Conservation (phyloP, 345 rosid genomes). For the Aquilaria sinensis region DNA sequence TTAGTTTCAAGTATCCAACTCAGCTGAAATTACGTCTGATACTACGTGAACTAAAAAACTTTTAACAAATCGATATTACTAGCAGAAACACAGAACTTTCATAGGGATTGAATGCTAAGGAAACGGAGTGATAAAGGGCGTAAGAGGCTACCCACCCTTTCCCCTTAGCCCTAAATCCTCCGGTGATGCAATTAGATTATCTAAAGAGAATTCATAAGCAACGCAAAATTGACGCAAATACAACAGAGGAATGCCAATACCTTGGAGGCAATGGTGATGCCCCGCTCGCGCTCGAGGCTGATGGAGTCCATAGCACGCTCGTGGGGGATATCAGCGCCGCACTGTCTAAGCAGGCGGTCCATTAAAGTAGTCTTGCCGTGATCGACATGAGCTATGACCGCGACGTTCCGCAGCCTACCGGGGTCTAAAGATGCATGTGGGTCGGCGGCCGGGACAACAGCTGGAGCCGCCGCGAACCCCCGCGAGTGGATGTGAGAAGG, state of each 20-base stretch:
- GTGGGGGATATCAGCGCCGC: slow-evolving; percentile 96
- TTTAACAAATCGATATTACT: no score
- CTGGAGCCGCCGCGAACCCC: slow-evolving; percentile 39
- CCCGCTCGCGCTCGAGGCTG: slow-evolving; percentile 93
- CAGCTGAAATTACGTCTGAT: no score
- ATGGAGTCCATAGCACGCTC: slow-evolving; percentile 99
- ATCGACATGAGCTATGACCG: slow-evolving; percentile 97
- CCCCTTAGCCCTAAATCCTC: no score
- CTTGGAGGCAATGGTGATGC: slow-evolving; percentile 95
- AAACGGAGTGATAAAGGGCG: no score
- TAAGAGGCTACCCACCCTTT: no score
- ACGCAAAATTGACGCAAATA: no score
- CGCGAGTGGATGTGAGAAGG: slow-evolving; percentile 25
- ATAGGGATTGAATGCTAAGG: no score
- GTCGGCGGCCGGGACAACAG: slow-evolving; percentile 29
- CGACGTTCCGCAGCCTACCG: slow-evolving; percentile 74
- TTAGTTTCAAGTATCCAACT: no score
- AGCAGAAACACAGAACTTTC: no score
- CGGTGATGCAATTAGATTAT: no score
- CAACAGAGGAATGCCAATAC: slow-evolving; percentile 15
- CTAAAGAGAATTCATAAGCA: no score
- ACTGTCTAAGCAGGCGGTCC: slow-evolving; percentile 96
- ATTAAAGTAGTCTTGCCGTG: slow-evolving; percentile 97
- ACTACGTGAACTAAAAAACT: no score
- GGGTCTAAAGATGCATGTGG: slow-evolving; percentile 56